Conservation (phyloP, 495 filamentous ascomycete genomes). For the Penicillium steckii region DNA sequence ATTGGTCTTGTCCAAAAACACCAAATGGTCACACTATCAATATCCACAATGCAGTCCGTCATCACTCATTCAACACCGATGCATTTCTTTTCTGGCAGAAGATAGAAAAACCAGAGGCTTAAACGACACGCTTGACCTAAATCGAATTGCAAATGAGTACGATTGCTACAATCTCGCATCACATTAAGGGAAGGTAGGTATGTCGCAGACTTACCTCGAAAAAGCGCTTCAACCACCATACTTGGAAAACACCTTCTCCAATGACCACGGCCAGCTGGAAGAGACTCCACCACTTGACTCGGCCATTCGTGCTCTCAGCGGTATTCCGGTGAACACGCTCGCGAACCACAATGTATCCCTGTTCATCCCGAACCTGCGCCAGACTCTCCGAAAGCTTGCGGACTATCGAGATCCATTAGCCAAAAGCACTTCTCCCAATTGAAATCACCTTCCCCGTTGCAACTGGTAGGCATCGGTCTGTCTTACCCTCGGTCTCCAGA, state of each 20-base stretch:
- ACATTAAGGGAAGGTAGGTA: background rate
- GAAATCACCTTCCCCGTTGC: constrained; percentile 11
- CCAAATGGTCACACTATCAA: constrained; percentile 8
- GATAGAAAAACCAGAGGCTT: constrained; percentile 10
- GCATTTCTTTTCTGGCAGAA: constrained; percentile 11
- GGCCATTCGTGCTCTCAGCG: constrained; percentile 93
- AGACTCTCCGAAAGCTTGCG: constrained; percentile 81
- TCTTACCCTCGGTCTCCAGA: constrained; percentile 79
- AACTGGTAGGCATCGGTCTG: background rate
- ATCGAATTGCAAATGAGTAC: constrained; percentile 6
- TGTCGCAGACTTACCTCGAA: constrained; percentile 71
- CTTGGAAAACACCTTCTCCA: constrained; percentile 94
- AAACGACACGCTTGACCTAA: constrained; percentile 48
- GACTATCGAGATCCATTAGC: no score
- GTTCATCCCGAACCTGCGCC: constrained; percentile 92
- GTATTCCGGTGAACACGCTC: constrained; percentile 97
- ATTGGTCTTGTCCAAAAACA: background rate
- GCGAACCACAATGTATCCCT: constrained; percentile 92
- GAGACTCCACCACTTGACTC: constrained; percentile 99
- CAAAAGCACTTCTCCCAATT: no score
- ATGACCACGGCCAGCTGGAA: constrained; percentile 90
- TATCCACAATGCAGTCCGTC: constrained; percentile 5
- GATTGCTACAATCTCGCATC: no score
- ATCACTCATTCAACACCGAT: constrained; percentile 6
- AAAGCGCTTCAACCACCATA: constrained; percentile 98